phyloP scores from a whole-genome alignment of 2,329 filamentous ascomycete species.

The Paecilomyces niveus region DNA sequence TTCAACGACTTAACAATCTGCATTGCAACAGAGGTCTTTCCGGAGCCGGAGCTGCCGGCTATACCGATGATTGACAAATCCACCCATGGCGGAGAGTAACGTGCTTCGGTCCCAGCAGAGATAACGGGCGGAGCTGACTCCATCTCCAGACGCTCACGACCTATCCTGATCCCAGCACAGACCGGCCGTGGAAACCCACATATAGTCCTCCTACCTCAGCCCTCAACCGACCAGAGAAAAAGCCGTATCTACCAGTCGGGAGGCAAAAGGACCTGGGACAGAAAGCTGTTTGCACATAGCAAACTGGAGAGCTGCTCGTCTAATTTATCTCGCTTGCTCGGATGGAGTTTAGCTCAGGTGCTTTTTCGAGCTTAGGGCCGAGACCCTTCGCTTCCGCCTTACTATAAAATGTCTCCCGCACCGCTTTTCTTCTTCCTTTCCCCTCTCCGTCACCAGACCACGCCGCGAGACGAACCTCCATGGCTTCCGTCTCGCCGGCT shows the following conservation, averaged over 20 bases:
- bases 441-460: constrained; percentile 3
- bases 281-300: background rate
- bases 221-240: background rate
- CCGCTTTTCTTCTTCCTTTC: constrained; percentile 16
- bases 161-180: background rate
- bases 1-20: constrained; percentile 86
- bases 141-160: constrained; percentile 16
- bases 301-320: background rate
- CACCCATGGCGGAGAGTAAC: constrained; percentile 92
- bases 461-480: constrained; percentile 10
- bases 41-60: constrained; percentile 88
- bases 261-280: background rate
- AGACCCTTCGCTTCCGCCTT: constrained; percentile 23
- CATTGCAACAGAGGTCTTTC: constrained; percentile 89
- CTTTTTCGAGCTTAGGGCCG: background rate
- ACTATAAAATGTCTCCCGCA: constrained; percentile 1
- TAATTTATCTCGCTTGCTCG: background rate
- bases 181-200: background rate
- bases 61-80: constrained; percentile 95
- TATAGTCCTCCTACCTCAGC: constrained; percentile 1
- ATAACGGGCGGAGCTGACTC: constrained; percentile 31
- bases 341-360: background rate
- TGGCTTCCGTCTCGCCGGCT: constrained; percentile 29
- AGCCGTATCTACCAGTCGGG: background rate
- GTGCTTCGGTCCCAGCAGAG: constrained; percentile 42